These are phyloP conservation scores for Rubia yunnanensis DNA, from an alignment of 257 asterid species.

Conservation along the genomic window DNA sequence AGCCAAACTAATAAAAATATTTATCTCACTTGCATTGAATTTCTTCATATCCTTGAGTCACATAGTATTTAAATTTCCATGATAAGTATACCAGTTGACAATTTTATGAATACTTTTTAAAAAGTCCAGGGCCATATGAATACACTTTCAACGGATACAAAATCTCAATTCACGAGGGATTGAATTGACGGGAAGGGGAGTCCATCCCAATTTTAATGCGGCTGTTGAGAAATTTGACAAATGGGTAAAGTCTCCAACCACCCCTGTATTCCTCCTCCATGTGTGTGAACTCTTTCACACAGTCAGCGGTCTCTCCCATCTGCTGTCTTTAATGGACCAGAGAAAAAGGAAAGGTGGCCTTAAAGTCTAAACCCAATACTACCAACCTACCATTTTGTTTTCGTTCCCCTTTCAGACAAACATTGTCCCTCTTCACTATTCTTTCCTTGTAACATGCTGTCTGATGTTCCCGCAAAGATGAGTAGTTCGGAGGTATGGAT, in stretches of 20 bases:
- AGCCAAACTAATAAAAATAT: too few relatives aligned
- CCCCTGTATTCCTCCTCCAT: background rate
- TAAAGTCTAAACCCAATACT: slow-evolving; percentile 10
- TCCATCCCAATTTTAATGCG: too few relatives aligned
- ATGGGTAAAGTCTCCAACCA: background rate
- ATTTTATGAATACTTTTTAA: too few relatives aligned
- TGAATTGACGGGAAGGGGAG: too few relatives aligned
- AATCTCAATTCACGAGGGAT: too few relatives aligned
- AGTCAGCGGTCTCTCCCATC: background rate
- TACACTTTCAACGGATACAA: too few relatives aligned
- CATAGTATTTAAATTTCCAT: too few relatives aligned
- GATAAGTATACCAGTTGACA: too few relatives aligned
- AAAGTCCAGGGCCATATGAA: too few relatives aligned
- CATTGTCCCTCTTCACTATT: background rate
- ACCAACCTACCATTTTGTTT: too few relatives aligned
- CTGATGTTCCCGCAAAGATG: slow-evolving; percentile 18
- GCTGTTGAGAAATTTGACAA: background rate
- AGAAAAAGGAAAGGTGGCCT: background rate
- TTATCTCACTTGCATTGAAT: too few relatives aligned
- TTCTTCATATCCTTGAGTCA: too few relatives aligned
- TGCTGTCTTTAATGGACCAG: slow-evolving; percentile 20
- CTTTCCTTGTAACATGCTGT: background rate
- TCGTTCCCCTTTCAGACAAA: background rate
- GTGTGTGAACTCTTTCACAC: background rate
- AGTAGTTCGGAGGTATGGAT: slow-evolving; percentile 20